Evolutionary conservation across 2,329 filamentous ascomycete species (phyloP).

Genomic region (Pezicula neosporulosa): DNA sequence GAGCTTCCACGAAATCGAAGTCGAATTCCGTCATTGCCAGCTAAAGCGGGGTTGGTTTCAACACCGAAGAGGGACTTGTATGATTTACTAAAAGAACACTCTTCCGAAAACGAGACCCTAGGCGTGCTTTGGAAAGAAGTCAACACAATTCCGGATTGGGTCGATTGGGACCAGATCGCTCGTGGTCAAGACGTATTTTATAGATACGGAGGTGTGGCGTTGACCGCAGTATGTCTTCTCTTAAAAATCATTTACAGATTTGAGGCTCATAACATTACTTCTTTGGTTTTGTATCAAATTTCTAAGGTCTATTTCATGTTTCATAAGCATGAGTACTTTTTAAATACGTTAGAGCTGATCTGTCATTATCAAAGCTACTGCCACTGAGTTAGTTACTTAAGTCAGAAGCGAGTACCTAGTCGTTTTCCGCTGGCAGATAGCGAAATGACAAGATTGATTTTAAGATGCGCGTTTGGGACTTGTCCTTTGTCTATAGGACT

Average conservation of each 20-base stretch:
- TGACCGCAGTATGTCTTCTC: slow-evolving; percentile 47
- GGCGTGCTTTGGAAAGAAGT: slow-evolving; percentile 61
- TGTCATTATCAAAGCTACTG: too few species aligned
- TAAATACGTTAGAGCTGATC: too few species aligned
- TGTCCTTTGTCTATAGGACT: not conserved
- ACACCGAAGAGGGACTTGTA: slow-evolving; percentile 55
- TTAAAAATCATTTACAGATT: not conserved
- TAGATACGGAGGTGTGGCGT: slow-evolving; percentile 64
- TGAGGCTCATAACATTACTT: too few species aligned
- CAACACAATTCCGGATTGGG: slow-evolving; percentile 68
- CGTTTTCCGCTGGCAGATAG: too few species aligned
- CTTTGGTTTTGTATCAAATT: too few species aligned
- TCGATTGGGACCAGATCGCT: slow-evolving; percentile 72
- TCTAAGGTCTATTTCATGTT: too few species aligned
- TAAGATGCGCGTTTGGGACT: not conserved
- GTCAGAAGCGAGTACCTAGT: too few species aligned
- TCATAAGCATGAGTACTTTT: too few species aligned
- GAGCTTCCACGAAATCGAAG: slow-evolving; percentile 21
- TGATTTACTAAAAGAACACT: slow-evolving; percentile 55
- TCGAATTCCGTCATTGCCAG: slow-evolving; percentile 33
- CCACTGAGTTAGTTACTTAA: too few species aligned
- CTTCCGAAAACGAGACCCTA: slow-evolving; percentile 50
- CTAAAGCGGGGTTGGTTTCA: slow-evolving; percentile 23
- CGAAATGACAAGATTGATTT: too few species aligned
- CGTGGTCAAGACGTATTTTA: slow-evolving; percentile 77